Base-by-base conservation (phyloP, 202 grass and related monocot species). In the Schoenoplectus triqueter region DNA sequence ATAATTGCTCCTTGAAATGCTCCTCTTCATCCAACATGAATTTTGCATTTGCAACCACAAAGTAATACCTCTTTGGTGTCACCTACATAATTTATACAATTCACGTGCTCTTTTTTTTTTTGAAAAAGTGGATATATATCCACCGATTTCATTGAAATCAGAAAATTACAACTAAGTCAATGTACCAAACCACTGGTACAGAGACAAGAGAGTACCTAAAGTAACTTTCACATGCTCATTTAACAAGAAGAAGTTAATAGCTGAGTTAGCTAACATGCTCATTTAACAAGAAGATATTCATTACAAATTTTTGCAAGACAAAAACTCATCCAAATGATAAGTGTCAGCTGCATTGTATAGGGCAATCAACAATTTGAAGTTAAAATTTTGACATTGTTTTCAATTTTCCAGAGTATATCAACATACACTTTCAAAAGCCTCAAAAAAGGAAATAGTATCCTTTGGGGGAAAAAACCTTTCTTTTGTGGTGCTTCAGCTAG, bases 21-120 rank as follows among this genome's bases (percentile, higher is more conserved):
- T 98, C 95, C 88, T 98, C 92, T 60, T 95, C 95, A 72, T 98
- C 95, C 67, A 98, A 85, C 95, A 95, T 95, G 88, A 98, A 98
- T 71, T 98, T 98, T 13, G 95, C 92, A 86, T 98, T 98, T 18
- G 95, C 95, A 86, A 95, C 95, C 60, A 92, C 6, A 85, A 98
- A 98, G 89, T 93, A 48, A 85, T 95, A 98, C 56, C 51, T 93
- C 83, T 67, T 90, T 41, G 91, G 62, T 72, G 90, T 90, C 85
- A 84, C 88, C 91, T 92, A 78, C 84, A 70, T 45, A 85, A 84
- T 65, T 67, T 66, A 52, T 45, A 45, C 31, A 31, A 31, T 31
- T 31, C 31, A 31, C 31, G 1, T 31, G 31, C 31, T 31, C 31
- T n/a, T n/a, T n/a, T n/a, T n/a, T n/a, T n/a, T n/a, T n/a, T n/a